Evolutionary conservation across 192 early-diverging fungal genomes (phyloP).

Genomic region (Backusella morwellensis): DNA sequence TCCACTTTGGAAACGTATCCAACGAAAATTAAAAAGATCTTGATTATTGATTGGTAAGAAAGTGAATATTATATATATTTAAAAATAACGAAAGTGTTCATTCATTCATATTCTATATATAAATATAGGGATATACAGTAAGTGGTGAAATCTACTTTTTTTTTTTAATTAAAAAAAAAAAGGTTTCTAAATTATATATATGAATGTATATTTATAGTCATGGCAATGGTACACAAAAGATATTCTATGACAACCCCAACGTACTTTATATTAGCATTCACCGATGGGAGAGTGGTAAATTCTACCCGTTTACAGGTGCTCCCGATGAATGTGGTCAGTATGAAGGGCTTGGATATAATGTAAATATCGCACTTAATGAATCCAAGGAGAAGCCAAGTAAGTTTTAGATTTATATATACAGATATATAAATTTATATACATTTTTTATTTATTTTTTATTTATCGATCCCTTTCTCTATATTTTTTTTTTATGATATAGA

Average conservation of each 20-base stretch:
- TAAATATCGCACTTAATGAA: conserved; percentile 48
- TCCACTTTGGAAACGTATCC: conserved; percentile 49
- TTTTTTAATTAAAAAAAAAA: neutral
- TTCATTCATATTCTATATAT: neutral
- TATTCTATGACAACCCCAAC: conserved; percentile 67
- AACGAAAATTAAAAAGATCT: conserved; percentile 50
- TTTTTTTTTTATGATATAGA: conserved; percentile 3
- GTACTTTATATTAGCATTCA: conserved; percentile 76
- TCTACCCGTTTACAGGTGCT: conserved; percentile 65
- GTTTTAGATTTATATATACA: neutral
- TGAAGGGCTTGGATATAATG: conserved; percentile 51
- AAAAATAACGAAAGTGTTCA: neutral
- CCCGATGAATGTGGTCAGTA: conserved; percentile 54
- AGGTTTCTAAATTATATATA: neutral
- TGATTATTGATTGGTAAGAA: conserved; percentile 72
- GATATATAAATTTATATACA: neutral
- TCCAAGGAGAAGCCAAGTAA: conserved; percentile 43
- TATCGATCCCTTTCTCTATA: neutral
- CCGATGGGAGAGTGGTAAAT: conserved; percentile 67
- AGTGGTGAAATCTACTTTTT: conserved; percentile 9
- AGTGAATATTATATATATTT: neutral
- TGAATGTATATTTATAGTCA: conserved; percentile 23
- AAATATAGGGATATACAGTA: conserved; percentile 53
- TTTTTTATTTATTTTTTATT: conserved; percentile 1
- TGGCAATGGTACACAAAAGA: conserved; percentile 76